A percentile compares a stretch with the other conserved stretches of the same genome.
Evolutionary conservation across 805 yeast genomes (phyloP).

Genomic region (Yamadazyma laniorum): DNA sequence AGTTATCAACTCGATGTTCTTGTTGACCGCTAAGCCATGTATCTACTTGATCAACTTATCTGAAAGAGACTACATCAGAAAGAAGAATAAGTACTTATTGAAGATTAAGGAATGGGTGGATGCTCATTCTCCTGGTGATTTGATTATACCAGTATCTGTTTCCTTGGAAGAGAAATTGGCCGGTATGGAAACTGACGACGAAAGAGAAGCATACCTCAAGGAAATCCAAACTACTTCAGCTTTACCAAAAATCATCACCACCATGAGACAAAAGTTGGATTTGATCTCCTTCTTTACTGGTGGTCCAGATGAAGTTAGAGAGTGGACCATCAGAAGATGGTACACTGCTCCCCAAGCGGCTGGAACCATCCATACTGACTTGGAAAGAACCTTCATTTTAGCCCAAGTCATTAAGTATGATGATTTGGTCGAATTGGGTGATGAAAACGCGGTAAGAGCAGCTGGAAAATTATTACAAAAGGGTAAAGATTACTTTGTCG

Average conservation of each 20-base stretch:
- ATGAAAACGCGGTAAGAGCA: constrained; percentile 78
- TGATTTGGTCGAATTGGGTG: constrained; percentile 69
- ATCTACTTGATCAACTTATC: constrained; percentile 88
- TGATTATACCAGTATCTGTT: constrained; percentile 90
- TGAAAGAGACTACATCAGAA: constrained; percentile 82
- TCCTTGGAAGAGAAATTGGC: constrained; percentile 90
- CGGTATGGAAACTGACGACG: constrained; percentile 80
- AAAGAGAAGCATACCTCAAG: constrained; percentile 74
- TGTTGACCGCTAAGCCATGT: constrained; percentile 93
- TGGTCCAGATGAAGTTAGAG: constrained; percentile 95
- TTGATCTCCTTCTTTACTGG: constrained; percentile 94
- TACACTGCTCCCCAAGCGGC: constrained; percentile 98
- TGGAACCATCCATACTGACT: constrained; percentile 94
- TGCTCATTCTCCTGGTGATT: constrained; percentile 75
- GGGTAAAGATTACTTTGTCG: constrained; percentile 94
- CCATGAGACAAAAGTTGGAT: constrained; percentile 84
- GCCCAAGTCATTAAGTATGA: constrained; percentile 89
- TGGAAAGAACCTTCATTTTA: constrained; percentile 90
- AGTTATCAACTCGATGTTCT: constrained; percentile 76
- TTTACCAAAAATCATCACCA: constrained; percentile 78
- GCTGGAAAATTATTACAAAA: constrained; percentile 87
- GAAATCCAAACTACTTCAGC: constrained; percentile 72
- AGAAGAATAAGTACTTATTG: constrained; percentile 81
- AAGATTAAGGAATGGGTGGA: constrained; percentile 90
- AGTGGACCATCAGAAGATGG: constrained; percentile 94